These are phyloP conservation scores for Hirschioporus abietinus DNA, from an alignment of 768 basidiomycete genomes.

Conservation along the genomic window DNA sequence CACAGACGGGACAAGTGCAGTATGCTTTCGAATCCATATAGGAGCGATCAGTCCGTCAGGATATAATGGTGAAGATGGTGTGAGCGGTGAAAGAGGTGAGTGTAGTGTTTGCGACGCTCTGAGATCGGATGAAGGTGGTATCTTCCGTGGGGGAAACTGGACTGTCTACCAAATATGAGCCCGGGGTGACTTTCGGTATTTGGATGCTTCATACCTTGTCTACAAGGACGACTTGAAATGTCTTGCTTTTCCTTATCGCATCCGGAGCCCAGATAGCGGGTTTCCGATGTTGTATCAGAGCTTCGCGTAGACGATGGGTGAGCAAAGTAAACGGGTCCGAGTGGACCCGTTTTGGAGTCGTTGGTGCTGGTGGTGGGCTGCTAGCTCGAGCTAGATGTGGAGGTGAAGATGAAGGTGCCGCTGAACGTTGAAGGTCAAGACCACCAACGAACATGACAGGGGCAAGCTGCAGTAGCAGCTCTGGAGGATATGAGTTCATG, in stretches of 20 bases:
- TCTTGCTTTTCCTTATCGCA: conserved; percentile 38
- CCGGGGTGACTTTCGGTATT: not conserved
- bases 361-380: conserved; percentile 17
- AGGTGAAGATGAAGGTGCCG: conserved; percentile 14
- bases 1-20: conserved; percentile 84
- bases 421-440: conserved; percentile 38
- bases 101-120: conserved; percentile 55
- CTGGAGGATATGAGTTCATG: conserved; percentile 93
- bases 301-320: conserved; percentile 57
- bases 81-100: conserved; percentile 92
- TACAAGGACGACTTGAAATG: conserved; percentile 81
- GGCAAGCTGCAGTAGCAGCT: conserved; percentile 81
- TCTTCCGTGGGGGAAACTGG: conserved; percentile 85
- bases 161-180: conserved; percentile 38
- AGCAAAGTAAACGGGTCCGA: conserved; percentile 61
- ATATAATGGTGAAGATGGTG: conserved; percentile 80
- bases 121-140: conserved; percentile 51
- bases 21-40: conserved; percentile 97
- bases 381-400: conserved; percentile 8
- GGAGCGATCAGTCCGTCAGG: conserved; percentile 97
- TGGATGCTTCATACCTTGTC: conserved; percentile 47
- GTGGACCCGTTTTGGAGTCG: conserved; percentile 19
- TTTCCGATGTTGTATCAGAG: conserved; percentile 58
- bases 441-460: conserved; percentile 97
- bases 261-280: conserved; percentile 70